Evolutionary conservation across 331 rosid genomes (phyloP), one percentile per base, ranked within the genome.

Genomic region (Quercus phellos): DNA sequence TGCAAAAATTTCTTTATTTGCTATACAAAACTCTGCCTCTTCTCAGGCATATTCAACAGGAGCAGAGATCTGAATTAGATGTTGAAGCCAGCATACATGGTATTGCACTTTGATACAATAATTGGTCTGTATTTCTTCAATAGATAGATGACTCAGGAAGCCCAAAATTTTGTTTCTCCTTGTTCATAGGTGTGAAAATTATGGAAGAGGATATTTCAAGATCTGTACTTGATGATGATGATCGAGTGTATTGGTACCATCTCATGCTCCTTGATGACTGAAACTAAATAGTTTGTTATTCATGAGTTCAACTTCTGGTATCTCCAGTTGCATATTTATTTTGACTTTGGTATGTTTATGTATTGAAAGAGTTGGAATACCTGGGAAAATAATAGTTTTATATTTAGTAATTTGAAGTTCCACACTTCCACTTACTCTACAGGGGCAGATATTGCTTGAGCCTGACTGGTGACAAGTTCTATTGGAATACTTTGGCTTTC

Each of bases 221-320:
- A 32, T 82, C 91, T 22, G 70, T 78, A 18, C 78, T 85, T 60
- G 93, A 89, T 43, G 73, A 89, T 55, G 88, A 87, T 73, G 91
- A 89, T 71, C 85, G 93, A 77, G 91, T 89, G 60, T 89, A 87
- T 84, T 89, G 93, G 93, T 89, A 89, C 58, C 67, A 29, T 70
- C 77, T 87, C 56, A 24, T 43, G 51, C 71, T 76, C 78, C 80
- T 77, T 82, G 38, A 69, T 80, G 75, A 54, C 72, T 72, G 80
- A 83, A 74, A 80, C 55, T 46, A 51, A 70, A 76, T 77, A 66
- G 38, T 22, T 68, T 18, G 71, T 79, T 73, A 69, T 69, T 61
- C 22, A 21, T 72, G 38, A 55, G 46, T 83, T 72, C 35, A 26
- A 53, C 73, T 84, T 67, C 56, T 74, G 22, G 26, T 75, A 78